Evolutionary conservation across 306 rosid genomes (phyloP), one percentile per base, ranked within the genome.

Genomic region (Senna siamea): DNA sequence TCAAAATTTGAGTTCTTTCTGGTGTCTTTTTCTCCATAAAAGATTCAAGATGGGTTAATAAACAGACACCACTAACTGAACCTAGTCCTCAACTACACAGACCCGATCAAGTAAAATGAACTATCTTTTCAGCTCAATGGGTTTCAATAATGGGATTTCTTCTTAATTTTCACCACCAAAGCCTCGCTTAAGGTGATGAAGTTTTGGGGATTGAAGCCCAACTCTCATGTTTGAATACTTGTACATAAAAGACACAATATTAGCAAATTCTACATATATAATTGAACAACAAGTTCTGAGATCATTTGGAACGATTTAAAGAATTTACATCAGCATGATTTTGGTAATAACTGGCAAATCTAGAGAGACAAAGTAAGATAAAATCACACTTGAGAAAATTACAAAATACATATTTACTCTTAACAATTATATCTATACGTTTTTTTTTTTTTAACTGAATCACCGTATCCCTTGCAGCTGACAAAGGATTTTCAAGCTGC

Each of bases 281-380:
- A 54, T 40, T 41, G 57, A 40, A 34, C 46, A 40, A 34, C 46
- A 75, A 67, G 77, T 60, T 70, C 57, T 7, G 54, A 17, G 55
- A 72, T 6, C 59, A 58, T 38, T 18, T 68, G 56, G 47, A 67
- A 18, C 55, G 56, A 65, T 71, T 59, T 66, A 70, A 82, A 44
- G 57, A 78, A 77, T 44, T 60, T 35, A 54, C 38, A 73, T 6
- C 50, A 47, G 43, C 28, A 14, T 14, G 23, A 15, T 34, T 53
- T 71, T 50, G 41, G 57, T 15, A 23, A 56, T 9, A 9, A 9
- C 8, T 20, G 13, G 37, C 14, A 55, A 55, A 55, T 5, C 12
- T 17, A 30, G 65, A 35, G 48, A 61, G n/a, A 40, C 67, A 18
- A 37, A 35, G 47, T 8, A 20, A 61, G 28, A 37, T n/a, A 37